Conservation (phyloP, 805 yeast genomes). For the Grigorovia yakushimaensis region DNA sequence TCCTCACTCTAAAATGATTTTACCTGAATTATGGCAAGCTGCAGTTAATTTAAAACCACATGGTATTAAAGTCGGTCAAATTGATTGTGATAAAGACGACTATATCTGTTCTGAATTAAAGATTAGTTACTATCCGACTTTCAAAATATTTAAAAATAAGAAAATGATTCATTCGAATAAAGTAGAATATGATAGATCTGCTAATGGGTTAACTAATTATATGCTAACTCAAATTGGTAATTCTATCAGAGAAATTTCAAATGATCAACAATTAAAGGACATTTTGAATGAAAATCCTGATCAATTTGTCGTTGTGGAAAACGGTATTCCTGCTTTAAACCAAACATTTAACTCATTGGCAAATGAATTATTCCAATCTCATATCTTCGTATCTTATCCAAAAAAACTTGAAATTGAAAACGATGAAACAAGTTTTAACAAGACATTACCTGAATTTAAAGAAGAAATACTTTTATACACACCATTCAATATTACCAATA, state of each 20-base stretch:
- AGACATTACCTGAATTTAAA: background rate
- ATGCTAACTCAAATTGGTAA: slow-evolving; percentile 78
- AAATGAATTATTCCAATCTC: slow-evolving; percentile 49
- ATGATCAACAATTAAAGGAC: slow-evolving; percentile 41
- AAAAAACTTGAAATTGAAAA: background rate
- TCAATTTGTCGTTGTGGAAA: slow-evolving; percentile 51
- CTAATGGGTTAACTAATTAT: slow-evolving; percentile 63
- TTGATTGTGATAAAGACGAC: slow-evolving; percentile 71
- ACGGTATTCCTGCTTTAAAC: slow-evolving; percentile 35
- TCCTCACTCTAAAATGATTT: slow-evolving; percentile 82
- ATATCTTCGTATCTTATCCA: slow-evolving; percentile 42
- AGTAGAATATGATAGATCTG: slow-evolving; percentile 75
- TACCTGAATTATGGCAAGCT: slow-evolving; percentile 66
- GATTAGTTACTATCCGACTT: slow-evolving; percentile 71
- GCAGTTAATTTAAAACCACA: slow-evolving; percentile 64
- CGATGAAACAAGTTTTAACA: background rate
- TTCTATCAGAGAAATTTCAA: slow-evolving; percentile 45
- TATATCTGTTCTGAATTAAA: slow-evolving; percentile 58
- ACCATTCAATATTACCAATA: slow-evolving; percentile 1
- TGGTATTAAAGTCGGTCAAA: slow-evolving; percentile 63
- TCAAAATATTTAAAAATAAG: slow-evolving; percentile 58
- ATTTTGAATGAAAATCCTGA: slow-evolving; percentile 29
- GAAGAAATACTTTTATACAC: slow-evolving; percentile 4
- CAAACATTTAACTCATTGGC: slow-evolving; percentile 57
- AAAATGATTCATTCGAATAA: slow-evolving; percentile 38